Evolutionary conservation across 768 basidiomycete genomes (phyloP).

Genomic region (Termitomyces sp.): DNA sequence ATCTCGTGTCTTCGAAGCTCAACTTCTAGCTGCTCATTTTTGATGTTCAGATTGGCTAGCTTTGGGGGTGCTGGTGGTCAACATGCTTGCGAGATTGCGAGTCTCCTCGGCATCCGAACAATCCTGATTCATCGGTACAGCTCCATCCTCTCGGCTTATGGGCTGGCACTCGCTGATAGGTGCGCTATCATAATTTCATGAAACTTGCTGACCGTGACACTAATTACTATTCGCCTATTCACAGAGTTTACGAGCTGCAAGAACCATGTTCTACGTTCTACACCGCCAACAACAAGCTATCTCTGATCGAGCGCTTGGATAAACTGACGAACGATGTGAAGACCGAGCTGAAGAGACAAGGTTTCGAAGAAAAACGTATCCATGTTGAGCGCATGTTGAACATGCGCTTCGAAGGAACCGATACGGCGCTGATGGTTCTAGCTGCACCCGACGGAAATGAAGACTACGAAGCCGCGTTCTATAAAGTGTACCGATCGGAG

Average conservation of each 20-base stretch:
- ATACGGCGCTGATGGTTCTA: conserved; percentile 89
- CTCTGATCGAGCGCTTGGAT: conserved; percentile 66
- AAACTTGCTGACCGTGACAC: background rate
- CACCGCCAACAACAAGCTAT: conserved; percentile 49
- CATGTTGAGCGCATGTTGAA: conserved; percentile 80
- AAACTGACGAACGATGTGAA: conserved; percentile 61
- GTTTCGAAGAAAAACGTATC: conserved; percentile 74
- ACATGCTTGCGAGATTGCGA: conserved; percentile 91
- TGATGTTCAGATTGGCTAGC: conserved; percentile 60
- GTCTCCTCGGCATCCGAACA: conserved; percentile 80
- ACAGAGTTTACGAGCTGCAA: conserved; percentile 80
- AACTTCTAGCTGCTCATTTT: background rate
- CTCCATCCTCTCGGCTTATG: conserved; percentile 91
- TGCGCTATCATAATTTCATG: conserved; percentile 18
- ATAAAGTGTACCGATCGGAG: conserved; percentile 74
- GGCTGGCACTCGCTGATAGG: conserved; percentile 86
- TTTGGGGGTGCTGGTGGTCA: conserved; percentile 92
- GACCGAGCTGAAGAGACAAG: conserved; percentile 70
- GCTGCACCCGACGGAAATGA: conserved; percentile 57
- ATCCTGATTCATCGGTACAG: conserved; percentile 90
- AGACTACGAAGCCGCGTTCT: conserved; percentile 81
- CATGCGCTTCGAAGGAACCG: conserved; percentile 92
- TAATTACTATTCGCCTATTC: background rate
- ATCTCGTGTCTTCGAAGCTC: background rate
- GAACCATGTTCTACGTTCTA: conserved; percentile 87